phyloP scores from a whole-genome alignment of 352 stramenopile species.

The Pythium volutum region DNA sequence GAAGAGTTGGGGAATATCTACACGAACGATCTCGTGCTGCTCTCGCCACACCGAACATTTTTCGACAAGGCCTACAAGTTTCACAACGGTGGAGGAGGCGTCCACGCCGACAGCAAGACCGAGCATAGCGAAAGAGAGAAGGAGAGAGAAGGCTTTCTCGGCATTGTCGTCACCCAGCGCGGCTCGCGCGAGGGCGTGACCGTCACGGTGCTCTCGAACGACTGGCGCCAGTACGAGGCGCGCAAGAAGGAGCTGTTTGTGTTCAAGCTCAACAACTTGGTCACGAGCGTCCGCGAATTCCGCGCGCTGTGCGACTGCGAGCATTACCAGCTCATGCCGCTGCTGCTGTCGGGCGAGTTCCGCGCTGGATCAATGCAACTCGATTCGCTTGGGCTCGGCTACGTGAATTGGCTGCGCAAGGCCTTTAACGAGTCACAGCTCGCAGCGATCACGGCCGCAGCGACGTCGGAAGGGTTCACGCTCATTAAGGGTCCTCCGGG shows the following conservation, averaged over 20 bases:
- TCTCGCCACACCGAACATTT: conserved; percentile 53
- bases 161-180: conserved; percentile 66
- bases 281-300: conserved; percentile 88
- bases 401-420: conserved; percentile 74
- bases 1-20: conserved; percentile 51
- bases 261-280: conserved; percentile 87
- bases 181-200: conserved; percentile 72
- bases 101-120: not conserved
- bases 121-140: not conserved
- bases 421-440: conserved; percentile 90
- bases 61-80: conserved; percentile 37
- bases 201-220: conserved; percentile 53
- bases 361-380: conserved; percentile 70
- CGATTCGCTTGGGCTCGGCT: conserved; percentile 76
- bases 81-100: conserved; percentile 3
- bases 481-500: conserved; percentile 90
- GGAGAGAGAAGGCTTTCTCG: conserved; percentile 46
- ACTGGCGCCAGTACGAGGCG: conserved; percentile 50
- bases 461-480: conserved; percentile 88
- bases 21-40: conserved; percentile 76
- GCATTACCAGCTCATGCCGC: conserved; percentile 68
- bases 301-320: conserved; percentile 79
- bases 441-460: conserved; percentile 85
- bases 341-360: conserved; percentile 75
- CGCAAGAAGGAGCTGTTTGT: conserved; percentile 47